Conservation (phyloP, 2,329 filamentous ascomycete genomes). For the Alternaria sp. region DNA sequence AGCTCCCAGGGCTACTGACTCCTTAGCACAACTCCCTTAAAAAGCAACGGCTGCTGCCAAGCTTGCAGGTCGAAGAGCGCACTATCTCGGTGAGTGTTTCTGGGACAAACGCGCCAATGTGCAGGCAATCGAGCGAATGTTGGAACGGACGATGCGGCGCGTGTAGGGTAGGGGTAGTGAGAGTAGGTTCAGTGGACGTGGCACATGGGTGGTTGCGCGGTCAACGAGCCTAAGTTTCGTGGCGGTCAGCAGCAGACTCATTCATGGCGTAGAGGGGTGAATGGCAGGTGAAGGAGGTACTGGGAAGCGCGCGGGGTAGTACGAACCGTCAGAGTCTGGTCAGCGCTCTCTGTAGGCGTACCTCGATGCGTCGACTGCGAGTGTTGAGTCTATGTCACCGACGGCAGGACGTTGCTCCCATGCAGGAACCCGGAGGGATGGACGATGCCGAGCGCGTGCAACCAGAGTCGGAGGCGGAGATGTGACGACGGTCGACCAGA, state of each 20-base stretch:
- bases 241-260: conserved; percentile 41
- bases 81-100: conserved; percentile 38
- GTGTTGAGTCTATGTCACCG: conserved; percentile 34
- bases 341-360: conserved; percentile 41
- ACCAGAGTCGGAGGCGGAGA: conserved; percentile 16
- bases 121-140: conserved; percentile 23
- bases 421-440: conserved; percentile 30
- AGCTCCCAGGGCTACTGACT: conserved; percentile 32
- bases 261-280: conserved; percentile 16
- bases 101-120: conserved; percentile 24
- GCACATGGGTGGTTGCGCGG: conserved; percentile 39
- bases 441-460: conserved; percentile 33
- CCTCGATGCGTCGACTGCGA: conserved; percentile 40
- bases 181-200: conserved; percentile 26
- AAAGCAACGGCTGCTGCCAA: conserved; percentile 8
- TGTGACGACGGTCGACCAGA: conserved; percentile 10
- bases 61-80: conserved; percentile 15
- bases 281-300: conserved; percentile 22
- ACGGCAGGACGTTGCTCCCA: conserved; percentile 24
- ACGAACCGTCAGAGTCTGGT: conserved; percentile 45
- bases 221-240: conserved; percentile 41
- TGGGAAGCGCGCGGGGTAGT: conserved; percentile 39
- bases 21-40: conserved; percentile 31
- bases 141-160: conserved; percentile 27
- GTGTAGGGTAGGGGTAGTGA: conserved; percentile 20